These are phyloP conservation scores for Aphanocladium album DNA, from an alignment of 2,329 filamentous ascomycete genomes.

Conservation along the genomic window DNA sequence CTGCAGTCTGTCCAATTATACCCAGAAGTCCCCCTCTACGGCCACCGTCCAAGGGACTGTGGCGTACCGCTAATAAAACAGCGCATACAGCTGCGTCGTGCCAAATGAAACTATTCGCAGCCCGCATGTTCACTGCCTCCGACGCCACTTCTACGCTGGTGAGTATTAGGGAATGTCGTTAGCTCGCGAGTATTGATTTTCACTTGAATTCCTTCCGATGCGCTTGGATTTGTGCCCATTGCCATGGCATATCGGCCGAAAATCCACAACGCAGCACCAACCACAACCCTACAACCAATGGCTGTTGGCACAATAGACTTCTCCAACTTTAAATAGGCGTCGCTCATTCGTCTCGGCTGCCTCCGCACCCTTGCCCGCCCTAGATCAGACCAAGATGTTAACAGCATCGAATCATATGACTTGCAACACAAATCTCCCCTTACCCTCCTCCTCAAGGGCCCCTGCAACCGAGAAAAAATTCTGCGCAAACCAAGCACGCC, in stretches of 20 bases:
- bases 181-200: neutral
- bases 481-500: neutral
- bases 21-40: neutral
- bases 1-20: neutral
- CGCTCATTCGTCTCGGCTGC: constrained; percentile 6
- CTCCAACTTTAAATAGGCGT: neutral
- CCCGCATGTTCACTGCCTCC: neutral
- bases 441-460: neutral
- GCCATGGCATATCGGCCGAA: neutral
- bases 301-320: neutral
- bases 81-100: neutral
- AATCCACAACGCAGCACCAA: neutral
- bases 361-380: constrained; percentile 1
- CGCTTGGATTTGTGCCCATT: neutral
- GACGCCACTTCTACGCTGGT: too few species aligned
- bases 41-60: neutral
- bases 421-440: neutral
- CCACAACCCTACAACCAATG: neutral
- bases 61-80: neutral
- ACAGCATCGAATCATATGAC: neutral
- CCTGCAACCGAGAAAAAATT: neutral
- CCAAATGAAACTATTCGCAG: constrained; percentile 1
- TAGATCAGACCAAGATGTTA: constrained; percentile 5
- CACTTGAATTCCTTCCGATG: neutral
- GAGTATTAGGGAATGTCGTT: too few species aligned